Conservation (phyloP, 2,329 filamentous ascomycete species). For the Bipolaris cookei region DNA sequence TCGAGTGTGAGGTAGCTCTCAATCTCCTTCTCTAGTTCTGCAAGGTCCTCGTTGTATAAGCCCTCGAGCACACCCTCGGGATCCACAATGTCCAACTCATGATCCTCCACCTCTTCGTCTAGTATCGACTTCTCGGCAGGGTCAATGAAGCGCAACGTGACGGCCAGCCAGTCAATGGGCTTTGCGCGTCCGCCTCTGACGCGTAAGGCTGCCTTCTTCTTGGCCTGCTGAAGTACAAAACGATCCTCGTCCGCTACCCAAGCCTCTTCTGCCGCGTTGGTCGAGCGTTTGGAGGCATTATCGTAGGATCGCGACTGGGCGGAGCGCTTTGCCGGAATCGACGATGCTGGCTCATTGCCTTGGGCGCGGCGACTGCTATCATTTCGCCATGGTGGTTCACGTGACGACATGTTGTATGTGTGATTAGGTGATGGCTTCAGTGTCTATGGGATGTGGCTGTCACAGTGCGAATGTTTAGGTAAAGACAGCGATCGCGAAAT, state of each 20-base stretch:
- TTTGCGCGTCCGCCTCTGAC: constrained; percentile 90
- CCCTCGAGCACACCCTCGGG: constrained; percentile 82
- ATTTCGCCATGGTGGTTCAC: constrained; percentile 45
- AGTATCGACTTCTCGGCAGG: constrained; percentile 72
- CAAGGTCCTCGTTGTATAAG: constrained; percentile 69
- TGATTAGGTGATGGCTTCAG: neutral
- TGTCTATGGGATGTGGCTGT: constrained; percentile 1
- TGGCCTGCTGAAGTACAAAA: constrained; percentile 94
- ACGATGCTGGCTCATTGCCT: constrained; percentile 33
- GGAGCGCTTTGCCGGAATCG: constrained; percentile 52
- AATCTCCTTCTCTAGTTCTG: constrained; percentile 83
- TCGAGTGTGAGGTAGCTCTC: constrained; percentile 80
- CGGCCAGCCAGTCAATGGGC: constrained; percentile 91
- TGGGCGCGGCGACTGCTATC: constrained; percentile 28
- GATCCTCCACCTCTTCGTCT: constrained; percentile 82
- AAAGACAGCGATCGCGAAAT: constrained; percentile 17
- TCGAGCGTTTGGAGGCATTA: constrained; percentile 50
- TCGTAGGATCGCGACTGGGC: constrained; percentile 52
- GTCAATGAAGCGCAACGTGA: constrained; percentile 88
- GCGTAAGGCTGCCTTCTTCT: constrained; percentile 96
- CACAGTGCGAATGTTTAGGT: neutral
- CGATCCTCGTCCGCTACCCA: constrained; percentile 96
- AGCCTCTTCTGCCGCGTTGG: constrained; percentile 57
- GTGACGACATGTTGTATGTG: constrained; percentile 35
- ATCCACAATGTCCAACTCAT: constrained; percentile 75